These are phyloP conservation scores for Aspergillus wentii DNA, from an alignment of 495 filamentous ascomycete genomes.

Conservation along the genomic window DNA sequence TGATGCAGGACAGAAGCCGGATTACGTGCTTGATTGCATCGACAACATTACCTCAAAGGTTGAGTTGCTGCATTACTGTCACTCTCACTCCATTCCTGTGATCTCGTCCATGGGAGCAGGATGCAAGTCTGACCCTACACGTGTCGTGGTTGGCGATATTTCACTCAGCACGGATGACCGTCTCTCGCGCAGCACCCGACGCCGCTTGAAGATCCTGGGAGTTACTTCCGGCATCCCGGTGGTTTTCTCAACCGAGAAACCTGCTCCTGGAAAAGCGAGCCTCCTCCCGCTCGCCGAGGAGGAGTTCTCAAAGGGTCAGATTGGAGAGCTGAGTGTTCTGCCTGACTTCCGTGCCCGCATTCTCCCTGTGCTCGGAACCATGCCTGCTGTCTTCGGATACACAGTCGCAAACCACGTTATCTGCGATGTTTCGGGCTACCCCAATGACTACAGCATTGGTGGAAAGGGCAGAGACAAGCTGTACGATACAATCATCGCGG, in stretches of 20 bases:
- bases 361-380: constrained; percentile 88
- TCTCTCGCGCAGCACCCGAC: constrained; percentile 76
- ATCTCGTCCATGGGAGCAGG: constrained; percentile 96
- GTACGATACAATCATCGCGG: constrained; percentile 73
- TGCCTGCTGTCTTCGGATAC: constrained; percentile 95
- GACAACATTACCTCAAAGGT: constrained; percentile 98
- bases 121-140: constrained; percentile 93
- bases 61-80: constrained; percentile 81
- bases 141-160: constrained; percentile 90
- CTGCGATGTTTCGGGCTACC: constrained; percentile 79
- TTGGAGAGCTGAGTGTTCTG: constrained; percentile 80
- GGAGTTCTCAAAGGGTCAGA: constrained; percentile 81
- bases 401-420: constrained; percentile 88
- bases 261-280: constrained; percentile 85
- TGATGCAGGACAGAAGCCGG: constrained; percentile 59
- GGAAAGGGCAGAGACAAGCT: constrained; percentile 83
- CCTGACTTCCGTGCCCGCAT: constrained; percentile 93
- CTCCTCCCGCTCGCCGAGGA: constrained; percentile 83
- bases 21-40: constrained; percentile 93
- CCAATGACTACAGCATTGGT: constrained; percentile 69
- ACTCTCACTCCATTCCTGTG: constrained; percentile 66
- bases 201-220: constrained; percentile 71
- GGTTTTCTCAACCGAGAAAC: constrained; percentile 90
- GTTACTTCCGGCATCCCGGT: constrained; percentile 82
- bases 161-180: constrained; percentile 84